A percentile compares a stretch with the other conserved stretches of the same genome.
Evolutionary conservation across 1,139 yeast genomes (phyloP).

Genomic region (Blastobotrys buckinghamii): DNA sequence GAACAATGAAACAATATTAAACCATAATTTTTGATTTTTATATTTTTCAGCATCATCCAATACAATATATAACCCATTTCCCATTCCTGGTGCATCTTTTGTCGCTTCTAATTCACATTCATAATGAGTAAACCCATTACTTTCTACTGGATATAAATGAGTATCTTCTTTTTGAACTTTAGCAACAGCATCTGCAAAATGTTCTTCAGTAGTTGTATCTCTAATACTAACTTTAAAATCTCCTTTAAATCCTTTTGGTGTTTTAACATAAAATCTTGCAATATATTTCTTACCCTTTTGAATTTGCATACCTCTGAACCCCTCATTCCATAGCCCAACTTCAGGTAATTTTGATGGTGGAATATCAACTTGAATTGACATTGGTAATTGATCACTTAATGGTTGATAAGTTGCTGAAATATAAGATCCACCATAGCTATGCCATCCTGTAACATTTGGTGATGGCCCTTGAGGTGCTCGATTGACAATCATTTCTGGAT

Average conservation of each 20-base stretch:
- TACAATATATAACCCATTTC: slow-evolving; percentile 7
- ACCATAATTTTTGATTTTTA: slow-evolving; percentile 2
- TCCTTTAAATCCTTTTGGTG: slow-evolving; percentile 6
- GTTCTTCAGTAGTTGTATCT: not conserved
- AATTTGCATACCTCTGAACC: slow-evolving; percentile 9
- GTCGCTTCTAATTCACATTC: slow-evolving; percentile 5
- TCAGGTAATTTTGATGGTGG: slow-evolving; percentile 3
- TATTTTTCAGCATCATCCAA: slow-evolving; percentile 6
- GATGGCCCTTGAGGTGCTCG: slow-evolving; percentile 10
- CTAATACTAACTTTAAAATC: slow-evolving; percentile 8
- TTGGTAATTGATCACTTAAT: slow-evolving; percentile 1
- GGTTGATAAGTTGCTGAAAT: slow-evolving; percentile 1
- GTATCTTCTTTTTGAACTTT: slow-evolving; percentile 4
- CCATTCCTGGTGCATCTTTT: not conserved
- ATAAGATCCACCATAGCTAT: slow-evolving; percentile 7
- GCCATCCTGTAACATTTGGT: slow-evolving; percentile 6
- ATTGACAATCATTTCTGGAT: slow-evolving; percentile 10
- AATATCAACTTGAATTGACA: slow-evolving; percentile 1
- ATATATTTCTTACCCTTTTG: slow-evolving; percentile 10
- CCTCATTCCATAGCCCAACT: slow-evolving; percentile 10
- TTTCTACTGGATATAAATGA: slow-evolving; percentile 3
- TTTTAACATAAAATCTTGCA: slow-evolving; percentile 11
- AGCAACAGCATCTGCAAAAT: slow-evolving; percentile 6
- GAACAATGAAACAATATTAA: slow-evolving; percentile 10
- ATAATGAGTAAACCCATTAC: slow-evolving; percentile 9